Conservation (phyloP, 176 grass and related monocot species). For the Paspalum notatum region DNA sequence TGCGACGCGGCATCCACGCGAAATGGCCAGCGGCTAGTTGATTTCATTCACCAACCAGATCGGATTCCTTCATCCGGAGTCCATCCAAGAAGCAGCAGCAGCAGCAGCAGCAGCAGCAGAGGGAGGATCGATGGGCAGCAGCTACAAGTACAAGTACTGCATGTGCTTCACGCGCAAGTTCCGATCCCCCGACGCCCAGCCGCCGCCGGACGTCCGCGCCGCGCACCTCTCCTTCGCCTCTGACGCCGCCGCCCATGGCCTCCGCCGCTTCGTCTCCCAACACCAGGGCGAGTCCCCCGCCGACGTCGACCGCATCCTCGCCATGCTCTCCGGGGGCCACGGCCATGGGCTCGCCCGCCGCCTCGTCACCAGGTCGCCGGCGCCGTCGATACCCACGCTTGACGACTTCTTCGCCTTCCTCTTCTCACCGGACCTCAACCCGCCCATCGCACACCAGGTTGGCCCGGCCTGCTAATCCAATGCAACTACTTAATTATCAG, state of each 20-base stretch:
- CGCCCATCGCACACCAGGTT: no score
- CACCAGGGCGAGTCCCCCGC: slow-evolving; percentile 51
- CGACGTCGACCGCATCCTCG: slow-evolving; percentile 50
- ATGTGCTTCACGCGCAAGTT: slow-evolving; percentile 92
- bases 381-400: slow-evolving; percentile 28
- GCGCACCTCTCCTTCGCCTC: slow-evolving; percentile 29
- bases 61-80: no score
- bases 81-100: no score
- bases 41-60: no score
- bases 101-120: no score
- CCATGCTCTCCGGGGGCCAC: slow-evolving; percentile 20
- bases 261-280: slow-evolving; percentile 52
- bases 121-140: slow-evolving; percentile 46
- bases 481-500: neutral
- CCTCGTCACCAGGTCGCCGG: slow-evolving; percentile 31
- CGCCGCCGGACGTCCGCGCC: slow-evolving; percentile 62
- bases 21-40: no score
- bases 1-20: no score
- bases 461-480: no score
- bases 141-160: slow-evolving; percentile 60
- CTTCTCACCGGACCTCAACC: no score
- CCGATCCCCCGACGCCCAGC: slow-evolving; percentile 50
- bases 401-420: no score
- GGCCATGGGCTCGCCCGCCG: slow-evolving; percentile 45
- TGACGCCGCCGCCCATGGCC: neutral